Evolutionary conservation across 306 rosid genomes (phyloP).

Genomic region (Mimosa bimucronata): DNA sequence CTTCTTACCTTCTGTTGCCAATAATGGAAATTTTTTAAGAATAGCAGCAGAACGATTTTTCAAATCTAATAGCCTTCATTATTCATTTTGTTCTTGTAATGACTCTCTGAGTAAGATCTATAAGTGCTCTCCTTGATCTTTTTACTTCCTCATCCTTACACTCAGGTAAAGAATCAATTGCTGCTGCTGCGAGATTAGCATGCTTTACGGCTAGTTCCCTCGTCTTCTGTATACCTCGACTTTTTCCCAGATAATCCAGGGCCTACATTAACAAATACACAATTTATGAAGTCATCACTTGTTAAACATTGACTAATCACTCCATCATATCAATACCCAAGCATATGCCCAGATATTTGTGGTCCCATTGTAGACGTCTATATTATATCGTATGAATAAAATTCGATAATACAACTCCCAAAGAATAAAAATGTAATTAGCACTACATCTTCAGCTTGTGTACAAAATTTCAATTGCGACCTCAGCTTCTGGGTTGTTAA

Average conservation of each 20-base stretch:
- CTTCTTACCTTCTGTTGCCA: background rate
- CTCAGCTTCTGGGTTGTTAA: background rate
- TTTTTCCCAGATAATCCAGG: constrained; percentile 84
- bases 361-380: no score
- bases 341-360: background rate
- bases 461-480: background rate
- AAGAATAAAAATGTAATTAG: background rate
- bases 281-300: background rate
- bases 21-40: constrained; percentile 17
- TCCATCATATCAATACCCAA: background rate
- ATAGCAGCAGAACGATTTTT: constrained; percentile 23
- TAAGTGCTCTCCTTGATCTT: constrained; percentile 82
- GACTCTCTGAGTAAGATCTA: constrained; percentile 85
- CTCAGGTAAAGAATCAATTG: constrained; percentile 82
- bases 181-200: constrained; percentile 85
- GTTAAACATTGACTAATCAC: background rate
- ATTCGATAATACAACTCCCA: background rate
- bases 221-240: constrained; percentile 82
- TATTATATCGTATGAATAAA: background rate
- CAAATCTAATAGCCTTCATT: constrained; percentile 22
- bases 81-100: constrained; percentile 77
- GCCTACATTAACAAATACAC: constrained; percentile 53
- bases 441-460: background rate
- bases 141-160: constrained; percentile 70
- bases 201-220: constrained; percentile 83